These are phyloP conservation scores for Alopecurus myosuroides DNA, from an alignment of 176 grass and related monocot genomes.

Conservation along the genomic window DNA sequence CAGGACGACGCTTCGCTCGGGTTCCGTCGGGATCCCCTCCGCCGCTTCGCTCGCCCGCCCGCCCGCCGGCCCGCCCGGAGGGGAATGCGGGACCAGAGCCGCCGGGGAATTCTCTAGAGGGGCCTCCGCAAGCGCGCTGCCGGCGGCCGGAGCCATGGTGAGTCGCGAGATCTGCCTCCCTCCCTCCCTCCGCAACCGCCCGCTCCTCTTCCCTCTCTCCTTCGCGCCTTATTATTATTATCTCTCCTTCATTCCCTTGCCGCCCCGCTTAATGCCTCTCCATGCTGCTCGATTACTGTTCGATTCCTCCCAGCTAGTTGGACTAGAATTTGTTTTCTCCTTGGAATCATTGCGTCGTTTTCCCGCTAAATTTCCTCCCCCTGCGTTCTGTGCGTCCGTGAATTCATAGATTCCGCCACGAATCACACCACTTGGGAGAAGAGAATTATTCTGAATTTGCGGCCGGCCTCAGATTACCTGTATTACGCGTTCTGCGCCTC, in stretches of 20 bases:
- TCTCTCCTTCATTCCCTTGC: background rate
- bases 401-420: background rate
- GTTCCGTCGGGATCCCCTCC: background rate
- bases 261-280: background rate
- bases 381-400: too few relatives aligned
- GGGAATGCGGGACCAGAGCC: slow-evolving; percentile 53
- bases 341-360: background rate
- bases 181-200: background rate
- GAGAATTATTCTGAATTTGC: background rate
- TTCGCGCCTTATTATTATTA: slow-evolving; percentile 3
- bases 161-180: slow-evolving; percentile 26
- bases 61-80: background rate
- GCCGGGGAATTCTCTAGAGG: slow-evolving; percentile 7
- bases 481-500: background rate
- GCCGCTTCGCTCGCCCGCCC: background rate
- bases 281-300: background rate
- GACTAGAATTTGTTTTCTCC: background rate
- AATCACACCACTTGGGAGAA: background rate
- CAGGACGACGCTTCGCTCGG: background rate
- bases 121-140: background rate
- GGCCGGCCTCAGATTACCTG: background rate
- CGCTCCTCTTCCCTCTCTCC: too few relatives aligned
- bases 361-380: background rate
- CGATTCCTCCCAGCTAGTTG: background rate
- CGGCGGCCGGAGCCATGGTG: slow-evolving; percentile 25